Conservation (phyloP, 306 rosid genomes). For the Alnus rubra region DNA sequence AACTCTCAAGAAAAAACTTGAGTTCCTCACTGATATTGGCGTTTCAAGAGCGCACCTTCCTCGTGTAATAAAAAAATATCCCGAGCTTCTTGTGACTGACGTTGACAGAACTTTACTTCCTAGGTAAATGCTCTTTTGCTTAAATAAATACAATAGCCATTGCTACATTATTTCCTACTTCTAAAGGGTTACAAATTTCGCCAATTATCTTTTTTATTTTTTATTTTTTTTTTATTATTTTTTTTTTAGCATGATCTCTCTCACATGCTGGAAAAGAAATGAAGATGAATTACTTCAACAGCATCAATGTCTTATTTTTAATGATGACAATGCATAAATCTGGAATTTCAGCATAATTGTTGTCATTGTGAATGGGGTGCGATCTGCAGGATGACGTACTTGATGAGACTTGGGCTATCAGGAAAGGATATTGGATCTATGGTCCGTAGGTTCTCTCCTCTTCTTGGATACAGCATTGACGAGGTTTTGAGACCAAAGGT, state of each 20-base stretch:
- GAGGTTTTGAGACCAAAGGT: slow-evolving; percentile 78
- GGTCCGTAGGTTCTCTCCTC: slow-evolving; percentile 80
- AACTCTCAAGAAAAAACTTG: slow-evolving; percentile 67
- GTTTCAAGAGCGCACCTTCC: slow-evolving; percentile 54
- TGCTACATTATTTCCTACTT: too few relatives aligned
- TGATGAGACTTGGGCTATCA: slow-evolving; percentile 69
- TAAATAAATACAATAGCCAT: too few relatives aligned
- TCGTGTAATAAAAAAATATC: slow-evolving; percentile 74
- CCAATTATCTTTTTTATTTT: too few relatives aligned
- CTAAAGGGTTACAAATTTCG: too few relatives aligned
- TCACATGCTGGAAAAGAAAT: neutral
- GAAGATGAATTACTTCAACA: slow-evolving; percentile 18
- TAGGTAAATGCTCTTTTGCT: slow-evolving; percentile 50
- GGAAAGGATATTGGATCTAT: slow-evolving; percentile 62
- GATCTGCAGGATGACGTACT: slow-evolving; percentile 59
- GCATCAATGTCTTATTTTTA: slow-evolving; percentile 8
- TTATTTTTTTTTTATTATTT: too few relatives aligned
- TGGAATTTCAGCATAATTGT: slow-evolving; percentile 12
- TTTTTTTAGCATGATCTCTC: too few relatives aligned
- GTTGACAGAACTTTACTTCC: slow-evolving; percentile 62
- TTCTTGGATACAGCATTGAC: slow-evolving; percentile 78
- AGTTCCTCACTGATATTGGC: slow-evolving; percentile 63
- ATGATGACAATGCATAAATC: slow-evolving; percentile 11
- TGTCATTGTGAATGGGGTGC: slow-evolving; percentile 24
- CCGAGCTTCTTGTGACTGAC: slow-evolving; percentile 77